phyloP scores from a whole-genome alignment of 2,329 filamentous ascomycete species.

The Fusarium pseudograminearum region DNA sequence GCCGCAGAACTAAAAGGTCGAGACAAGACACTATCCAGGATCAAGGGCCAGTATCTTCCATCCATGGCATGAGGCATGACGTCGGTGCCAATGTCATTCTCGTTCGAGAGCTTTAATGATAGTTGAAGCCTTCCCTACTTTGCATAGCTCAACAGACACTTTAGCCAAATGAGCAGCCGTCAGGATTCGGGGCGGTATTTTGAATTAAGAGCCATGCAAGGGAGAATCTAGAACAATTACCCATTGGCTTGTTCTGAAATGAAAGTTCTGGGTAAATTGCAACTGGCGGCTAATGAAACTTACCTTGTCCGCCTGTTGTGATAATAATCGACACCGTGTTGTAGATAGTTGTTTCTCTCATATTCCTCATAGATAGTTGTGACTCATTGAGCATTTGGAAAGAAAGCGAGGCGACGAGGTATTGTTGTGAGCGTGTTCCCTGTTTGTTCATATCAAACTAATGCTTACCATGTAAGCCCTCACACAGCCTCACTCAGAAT shows the following conservation, averaged over 20 bases:
- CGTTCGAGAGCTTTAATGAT: constrained; percentile 3
- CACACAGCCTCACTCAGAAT: neutral
- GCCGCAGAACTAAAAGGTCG: constrained; percentile 30
- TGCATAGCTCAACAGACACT: neutral
- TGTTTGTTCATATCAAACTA: neutral
- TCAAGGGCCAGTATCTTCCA: constrained; percentile 27
- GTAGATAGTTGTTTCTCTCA: neutral
- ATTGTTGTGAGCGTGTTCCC: neutral
- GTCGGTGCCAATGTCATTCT: constrained; percentile 21
- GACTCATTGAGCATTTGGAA: neutral
- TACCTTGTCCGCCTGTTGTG: no score
- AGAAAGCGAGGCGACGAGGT: neutral
- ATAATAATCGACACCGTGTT: neutral
- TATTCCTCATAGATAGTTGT: neutral
- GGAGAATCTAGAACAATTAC: neutral
- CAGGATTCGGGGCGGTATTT: neutral
- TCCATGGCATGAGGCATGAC: constrained; percentile 30
- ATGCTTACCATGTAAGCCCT: neutral
- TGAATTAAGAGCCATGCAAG: neutral
- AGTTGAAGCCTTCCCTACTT: neutral
- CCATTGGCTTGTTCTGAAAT: neutral
- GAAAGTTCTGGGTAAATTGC: neutral
- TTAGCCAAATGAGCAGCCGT: constrained; percentile 5
- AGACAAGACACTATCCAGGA: constrained; percentile 33
- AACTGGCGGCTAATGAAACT: neutral